Percentiles rank a stretch among this genome's conserved stretches.
These are phyloP conservation scores for Globisporangium nagaii DNA, from an alignment of 352 stramenopile genomes.

Conservation along the genomic window DNA sequence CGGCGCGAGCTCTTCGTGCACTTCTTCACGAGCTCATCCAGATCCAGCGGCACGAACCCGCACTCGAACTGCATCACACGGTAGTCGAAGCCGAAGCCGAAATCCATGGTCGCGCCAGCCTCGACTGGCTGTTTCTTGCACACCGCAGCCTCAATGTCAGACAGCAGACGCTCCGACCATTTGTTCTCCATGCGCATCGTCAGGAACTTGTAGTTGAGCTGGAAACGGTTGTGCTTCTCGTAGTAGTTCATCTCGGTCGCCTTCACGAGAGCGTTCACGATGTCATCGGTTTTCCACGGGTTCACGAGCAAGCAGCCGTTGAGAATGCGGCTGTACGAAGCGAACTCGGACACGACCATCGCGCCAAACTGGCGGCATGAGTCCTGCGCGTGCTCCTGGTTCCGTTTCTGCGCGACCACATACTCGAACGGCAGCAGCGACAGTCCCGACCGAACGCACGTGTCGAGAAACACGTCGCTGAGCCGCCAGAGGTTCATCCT, in stretches of 20 bases:
- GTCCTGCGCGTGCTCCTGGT: slow-evolving; percentile 32
- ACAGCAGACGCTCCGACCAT: slow-evolving; percentile 93
- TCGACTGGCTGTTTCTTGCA: slow-evolving; percentile 31
- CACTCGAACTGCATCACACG: slow-evolving; percentile 93
- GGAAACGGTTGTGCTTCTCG: slow-evolving; percentile 66
- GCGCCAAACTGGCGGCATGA: slow-evolving; percentile 55
- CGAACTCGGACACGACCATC: slow-evolving; percentile 96
- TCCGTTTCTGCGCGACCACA: slow-evolving; percentile 57
- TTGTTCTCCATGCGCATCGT: slow-evolving; percentile 62
- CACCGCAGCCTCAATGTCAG: slow-evolving; percentile 89
- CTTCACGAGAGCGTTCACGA: slow-evolving; percentile 63
- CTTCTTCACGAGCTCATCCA: slow-evolving; percentile 80
- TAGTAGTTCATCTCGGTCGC: slow-evolving; percentile 73
- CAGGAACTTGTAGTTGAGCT: slow-evolving; percentile 88
- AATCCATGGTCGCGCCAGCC: slow-evolving; percentile 65
- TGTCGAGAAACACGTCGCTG: slow-evolving; percentile 68
- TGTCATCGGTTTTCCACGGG: slow-evolving; percentile 93
- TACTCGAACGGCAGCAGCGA: slow-evolving; percentile 79
- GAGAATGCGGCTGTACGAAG: slow-evolving; percentile 94
- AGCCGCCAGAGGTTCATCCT: slow-evolving; percentile 64
- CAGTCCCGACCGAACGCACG: slow-evolving; percentile 55
- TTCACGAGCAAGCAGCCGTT: slow-evolving; percentile 96
- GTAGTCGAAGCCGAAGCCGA: slow-evolving; percentile 96
- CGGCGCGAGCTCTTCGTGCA: slow-evolving; percentile 56
- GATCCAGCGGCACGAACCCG: slow-evolving; percentile 91